Base-by-base conservation (phyloP, 768 basidiomycete species). In the Amyloporia xantha region DNA sequence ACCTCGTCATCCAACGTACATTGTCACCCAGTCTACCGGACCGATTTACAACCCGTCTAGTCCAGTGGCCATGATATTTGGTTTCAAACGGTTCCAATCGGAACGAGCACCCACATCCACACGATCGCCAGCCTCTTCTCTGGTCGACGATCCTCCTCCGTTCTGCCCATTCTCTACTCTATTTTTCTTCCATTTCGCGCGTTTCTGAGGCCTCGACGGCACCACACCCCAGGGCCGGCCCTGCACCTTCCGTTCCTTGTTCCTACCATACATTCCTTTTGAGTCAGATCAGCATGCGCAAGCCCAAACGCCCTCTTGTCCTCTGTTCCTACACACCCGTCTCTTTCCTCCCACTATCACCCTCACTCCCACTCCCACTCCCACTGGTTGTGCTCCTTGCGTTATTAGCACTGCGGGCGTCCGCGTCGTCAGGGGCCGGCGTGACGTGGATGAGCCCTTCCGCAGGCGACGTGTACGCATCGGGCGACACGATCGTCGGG, bases 401-500 rank as follows among this genome's bases (percentile, higher is more conserved):
- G 11, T 41, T 41, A 17, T 36, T 46, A 44, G 33, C 43, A 26
- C 47, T n/a, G 24, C 12, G n/a, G n/a, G n/a, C n/a, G n/a, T n/a
- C n/a, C n/a, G n/a, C n/a, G n/a, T n/a, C n/a, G n/a, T n/a, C n/a
- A n/a, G n/a, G 25, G 12, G 50, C 49, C 38, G 41, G 40, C 36
- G 53, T 67, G 9, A 58, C 53, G 1, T 68, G 65, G 67, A 56
- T 46, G 25, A 62, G 51, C 44, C 67, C 62, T 33, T 50, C 61
- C 23, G 33, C 53, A 2, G 65, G 66, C 9, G 60, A 62, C 25
- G 41, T 49, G 19, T 66, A 55, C 45, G 53, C 41, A 9, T 50
- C 66, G 1, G 66, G 63, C 10, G 67, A 69, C 40, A 60, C 56
- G 1, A 62, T 71, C 25, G 48, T 62, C 35, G 65, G 57, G 10